These are phyloP conservation scores for Puccinia hordei DNA, from an alignment of 1,284 basidiomycete species.

Conservation along the genomic window DNA sequence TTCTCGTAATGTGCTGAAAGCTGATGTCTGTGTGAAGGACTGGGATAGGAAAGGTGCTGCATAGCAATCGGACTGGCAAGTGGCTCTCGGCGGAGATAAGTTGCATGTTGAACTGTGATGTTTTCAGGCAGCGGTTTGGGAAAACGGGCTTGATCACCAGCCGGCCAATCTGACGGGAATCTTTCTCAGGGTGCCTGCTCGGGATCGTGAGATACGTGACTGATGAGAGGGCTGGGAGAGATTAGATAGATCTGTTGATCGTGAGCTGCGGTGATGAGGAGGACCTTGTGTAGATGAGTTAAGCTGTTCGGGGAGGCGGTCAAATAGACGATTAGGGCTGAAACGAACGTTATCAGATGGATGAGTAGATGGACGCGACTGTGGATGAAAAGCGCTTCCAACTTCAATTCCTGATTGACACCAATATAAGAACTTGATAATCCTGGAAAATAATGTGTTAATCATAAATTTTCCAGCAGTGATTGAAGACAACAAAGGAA, in stretches of 20 bases:
- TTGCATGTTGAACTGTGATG: background rate
- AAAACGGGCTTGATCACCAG: background rate
- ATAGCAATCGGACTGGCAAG: slow-evolving; percentile 7
- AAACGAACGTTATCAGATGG: background rate
- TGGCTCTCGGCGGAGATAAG: background rate
- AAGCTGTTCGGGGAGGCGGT: background rate
- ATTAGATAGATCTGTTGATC: background rate
- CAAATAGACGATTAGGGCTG: background rate
- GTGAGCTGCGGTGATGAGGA: background rate
- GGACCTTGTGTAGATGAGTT: background rate
- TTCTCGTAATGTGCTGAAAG: slow-evolving; percentile 16
- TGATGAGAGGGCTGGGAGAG: background rate
- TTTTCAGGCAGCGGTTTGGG: background rate
- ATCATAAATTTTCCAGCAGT: too few species aligned
- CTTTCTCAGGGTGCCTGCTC: background rate
- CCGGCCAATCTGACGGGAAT: background rate
- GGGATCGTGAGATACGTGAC: background rate
- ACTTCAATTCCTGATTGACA: too few species aligned
- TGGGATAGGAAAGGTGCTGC: slow-evolving; percentile 24
- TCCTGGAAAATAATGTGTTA: too few species aligned
- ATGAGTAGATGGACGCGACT: background rate
- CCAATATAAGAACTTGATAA: too few species aligned
- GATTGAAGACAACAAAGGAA: too few species aligned
- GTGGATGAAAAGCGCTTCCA: slow-evolving; percentile 3
- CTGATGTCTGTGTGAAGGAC: slow-evolving; percentile 20